Conservation (phyloP, 169 alveolate genomes). For the Theileria annulata region DNA sequence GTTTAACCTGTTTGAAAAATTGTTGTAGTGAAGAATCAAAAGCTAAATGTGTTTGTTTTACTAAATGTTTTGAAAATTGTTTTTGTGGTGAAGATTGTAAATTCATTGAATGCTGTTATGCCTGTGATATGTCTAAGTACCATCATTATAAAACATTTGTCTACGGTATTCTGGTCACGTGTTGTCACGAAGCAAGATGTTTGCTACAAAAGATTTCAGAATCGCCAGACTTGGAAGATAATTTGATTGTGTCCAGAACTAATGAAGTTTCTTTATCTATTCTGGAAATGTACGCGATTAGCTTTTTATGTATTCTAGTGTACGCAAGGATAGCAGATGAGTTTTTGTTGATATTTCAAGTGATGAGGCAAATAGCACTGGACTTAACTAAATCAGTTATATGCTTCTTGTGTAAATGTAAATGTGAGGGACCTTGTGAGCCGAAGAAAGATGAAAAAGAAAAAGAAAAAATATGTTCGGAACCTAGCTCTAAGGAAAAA, state of each 20-base stretch:
- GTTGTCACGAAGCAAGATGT: neutral
- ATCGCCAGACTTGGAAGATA: neutral
- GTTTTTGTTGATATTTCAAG: neutral
- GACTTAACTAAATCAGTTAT: neutral
- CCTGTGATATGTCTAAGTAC: neutral
- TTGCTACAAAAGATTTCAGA: neutral
- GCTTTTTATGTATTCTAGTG: neutral
- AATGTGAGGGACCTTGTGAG: neutral
- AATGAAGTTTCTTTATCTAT: neutral
- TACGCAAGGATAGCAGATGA: slow-evolving; percentile 19
- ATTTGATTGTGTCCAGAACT: neutral
- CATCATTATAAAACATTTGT: neutral
- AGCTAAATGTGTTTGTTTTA: neutral
- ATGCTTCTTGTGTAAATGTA: neutral
- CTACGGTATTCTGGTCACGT: slow-evolving; percentile 1
- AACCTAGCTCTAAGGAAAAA: neutral
- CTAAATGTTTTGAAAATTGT: neutral
- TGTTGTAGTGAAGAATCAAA: neutral
- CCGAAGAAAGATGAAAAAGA: neutral
- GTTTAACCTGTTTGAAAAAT: neutral
- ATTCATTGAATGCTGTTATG: neutral
- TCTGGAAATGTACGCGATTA: neutral
- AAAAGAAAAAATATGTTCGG: neutral
- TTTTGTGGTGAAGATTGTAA: neutral
- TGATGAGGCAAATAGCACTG: slow-evolving; percentile 1